phyloP scores from a whole-genome alignment of 352 stramenopile species.

The Blastocystis sp. region DNA sequence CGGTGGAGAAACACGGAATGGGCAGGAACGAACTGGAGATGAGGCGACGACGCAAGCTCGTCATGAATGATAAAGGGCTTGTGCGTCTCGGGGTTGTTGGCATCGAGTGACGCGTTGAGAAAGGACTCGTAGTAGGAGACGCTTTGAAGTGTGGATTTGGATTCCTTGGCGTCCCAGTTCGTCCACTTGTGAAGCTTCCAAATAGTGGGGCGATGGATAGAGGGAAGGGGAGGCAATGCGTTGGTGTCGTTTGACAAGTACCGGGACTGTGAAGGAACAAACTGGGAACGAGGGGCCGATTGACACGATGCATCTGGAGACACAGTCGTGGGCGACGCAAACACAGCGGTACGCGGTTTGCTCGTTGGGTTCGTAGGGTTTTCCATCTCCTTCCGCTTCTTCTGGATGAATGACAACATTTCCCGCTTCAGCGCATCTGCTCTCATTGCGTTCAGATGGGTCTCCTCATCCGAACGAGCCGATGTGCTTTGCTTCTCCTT shows the following conservation, averaged over 20 bases:
- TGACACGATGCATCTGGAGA: not conserved
- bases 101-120: not conserved
- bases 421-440: not conserved
- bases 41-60: no score
- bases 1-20: no score
- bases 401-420: not conserved
- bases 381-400: not conserved
- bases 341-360: not conserved
- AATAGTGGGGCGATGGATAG: not conserved
- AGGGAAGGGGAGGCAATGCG: no score
- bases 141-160: not conserved
- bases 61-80: no score
- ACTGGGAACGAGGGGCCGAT: not conserved
- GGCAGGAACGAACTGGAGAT: no score
- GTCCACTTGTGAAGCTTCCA: not conserved
- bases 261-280: not conserved
- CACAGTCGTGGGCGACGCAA: not conserved
- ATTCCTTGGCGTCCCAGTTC: not conserved
- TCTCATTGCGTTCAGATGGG: not conserved
- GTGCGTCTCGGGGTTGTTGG: not conserved
- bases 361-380: not conserved
- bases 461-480: no score
- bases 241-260: no score
- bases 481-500: not conserved
- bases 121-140: not conserved